phyloP scores from a whole-genome alignment of 1,139 yeast species.

The Yarrowia galli region DNA sequence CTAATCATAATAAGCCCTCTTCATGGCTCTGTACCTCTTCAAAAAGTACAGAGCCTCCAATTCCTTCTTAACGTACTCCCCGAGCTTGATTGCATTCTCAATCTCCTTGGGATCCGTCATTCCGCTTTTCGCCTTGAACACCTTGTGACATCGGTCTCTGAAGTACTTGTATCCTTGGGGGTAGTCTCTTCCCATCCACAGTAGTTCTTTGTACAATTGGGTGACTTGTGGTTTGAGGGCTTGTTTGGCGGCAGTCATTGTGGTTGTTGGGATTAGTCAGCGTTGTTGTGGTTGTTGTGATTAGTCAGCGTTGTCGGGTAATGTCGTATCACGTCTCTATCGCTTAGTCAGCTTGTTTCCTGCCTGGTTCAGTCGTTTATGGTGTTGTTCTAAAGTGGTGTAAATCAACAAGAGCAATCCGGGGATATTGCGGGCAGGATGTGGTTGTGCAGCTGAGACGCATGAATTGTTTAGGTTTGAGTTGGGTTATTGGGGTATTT shows the following conservation, averaged over 20 bases:
- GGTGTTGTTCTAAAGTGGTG: not conserved
- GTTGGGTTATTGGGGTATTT: not conserved
- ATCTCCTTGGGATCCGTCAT: conserved; percentile 46
- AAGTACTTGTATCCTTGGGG: conserved; percentile 51
- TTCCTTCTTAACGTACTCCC: conserved; percentile 53
- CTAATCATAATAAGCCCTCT: conserved; percentile 48
- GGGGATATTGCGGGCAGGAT: conserved; percentile 7
- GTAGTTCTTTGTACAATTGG: conserved; percentile 51
- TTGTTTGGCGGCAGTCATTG: not conserved
- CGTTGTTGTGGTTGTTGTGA: not conserved
- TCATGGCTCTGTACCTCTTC: conserved; percentile 50
- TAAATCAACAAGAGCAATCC: conserved; percentile 12
- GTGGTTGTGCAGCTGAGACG: not conserved
- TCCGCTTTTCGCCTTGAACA: conserved; percentile 46
- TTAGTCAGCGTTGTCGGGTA: too few species aligned
- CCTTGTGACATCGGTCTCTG: conserved; percentile 46
- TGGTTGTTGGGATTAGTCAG: not conserved
- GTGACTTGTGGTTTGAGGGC: conserved; percentile 46
- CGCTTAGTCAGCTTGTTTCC: too few species aligned
- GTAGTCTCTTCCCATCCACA: conserved; percentile 52
- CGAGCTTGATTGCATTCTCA: conserved; percentile 48
- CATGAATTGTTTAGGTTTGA: not conserved
- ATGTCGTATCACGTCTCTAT: too few species aligned
- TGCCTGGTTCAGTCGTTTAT: not conserved
- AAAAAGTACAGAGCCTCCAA: conserved; percentile 50